Evolutionary conservation across 495 filamentous ascomycete genomes (phyloP).

Genomic region (Tuber magnatum): DNA sequence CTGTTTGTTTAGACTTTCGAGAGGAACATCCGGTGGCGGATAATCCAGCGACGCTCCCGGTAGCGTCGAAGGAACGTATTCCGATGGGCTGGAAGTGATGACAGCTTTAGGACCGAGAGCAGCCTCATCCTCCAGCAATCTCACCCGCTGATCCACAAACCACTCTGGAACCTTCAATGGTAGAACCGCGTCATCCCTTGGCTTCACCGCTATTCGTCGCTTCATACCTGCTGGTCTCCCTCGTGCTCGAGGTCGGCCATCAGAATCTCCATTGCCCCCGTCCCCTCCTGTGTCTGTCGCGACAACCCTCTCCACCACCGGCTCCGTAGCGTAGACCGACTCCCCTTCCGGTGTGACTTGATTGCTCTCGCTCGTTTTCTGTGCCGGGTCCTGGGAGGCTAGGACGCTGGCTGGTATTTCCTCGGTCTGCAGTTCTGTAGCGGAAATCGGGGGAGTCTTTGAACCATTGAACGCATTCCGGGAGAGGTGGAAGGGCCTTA

Average conservation of each 20-base stretch:
- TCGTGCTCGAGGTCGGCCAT: slow-evolving; percentile 26
- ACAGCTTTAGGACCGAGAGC: slow-evolving; percentile 13
- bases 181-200: slow-evolving; percentile 3
- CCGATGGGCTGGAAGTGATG: slow-evolving; percentile 6
- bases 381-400: slow-evolving; percentile 6
- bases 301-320: slow-evolving; percentile 10
- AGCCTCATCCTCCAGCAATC: slow-evolving; percentile 31
- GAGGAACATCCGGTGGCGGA: background rate
- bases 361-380: slow-evolving; percentile 15
- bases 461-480: slow-evolving; percentile 14
- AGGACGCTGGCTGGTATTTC: background rate
- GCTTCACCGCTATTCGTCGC: slow-evolving; percentile 14
- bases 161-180: slow-evolving; percentile 36
- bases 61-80: background rate
- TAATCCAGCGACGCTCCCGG: background rate
- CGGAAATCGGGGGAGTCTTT: slow-evolving; percentile 11
- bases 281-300: slow-evolving; percentile 16
- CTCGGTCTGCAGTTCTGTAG: slow-evolving; percentile 7
- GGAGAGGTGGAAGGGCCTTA: slow-evolving; percentile 12
- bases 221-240: slow-evolving; percentile 32
- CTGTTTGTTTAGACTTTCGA: slow-evolving; percentile 9
- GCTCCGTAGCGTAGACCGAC: slow-evolving; percentile 18
- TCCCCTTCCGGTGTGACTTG: slow-evolving; percentile 12
- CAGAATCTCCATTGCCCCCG: slow-evolving; percentile 12
- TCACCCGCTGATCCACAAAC: slow-evolving; percentile 36